Conservation (phyloP, 2,329 filamentous ascomycete species). For the Scedosporium boydii region DNA sequence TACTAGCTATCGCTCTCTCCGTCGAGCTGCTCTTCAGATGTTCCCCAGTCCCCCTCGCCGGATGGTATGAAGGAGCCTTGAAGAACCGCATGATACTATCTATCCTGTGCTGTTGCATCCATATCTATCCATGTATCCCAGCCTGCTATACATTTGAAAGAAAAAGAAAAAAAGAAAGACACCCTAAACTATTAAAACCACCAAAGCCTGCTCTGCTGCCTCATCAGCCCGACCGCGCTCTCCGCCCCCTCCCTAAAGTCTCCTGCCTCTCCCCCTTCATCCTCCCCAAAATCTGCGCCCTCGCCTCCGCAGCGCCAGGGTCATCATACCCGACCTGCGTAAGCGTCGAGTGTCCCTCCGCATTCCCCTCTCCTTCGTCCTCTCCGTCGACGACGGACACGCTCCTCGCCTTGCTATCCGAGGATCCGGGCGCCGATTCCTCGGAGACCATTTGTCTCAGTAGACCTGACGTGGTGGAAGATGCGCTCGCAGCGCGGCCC, state of each 20-base stretch:
- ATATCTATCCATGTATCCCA: not conserved
- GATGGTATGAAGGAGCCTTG: too few relatives aligned
- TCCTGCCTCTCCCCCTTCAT: not conserved
- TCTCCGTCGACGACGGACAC: conserved; percentile 7
- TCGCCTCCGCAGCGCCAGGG: conserved; percentile 27
- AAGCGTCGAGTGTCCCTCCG: conserved; percentile 25
- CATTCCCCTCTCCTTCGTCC: conserved; percentile 16
- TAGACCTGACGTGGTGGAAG: conserved; percentile 19
- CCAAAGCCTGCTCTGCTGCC: not conserved
- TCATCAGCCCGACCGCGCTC: conserved; percentile 1
- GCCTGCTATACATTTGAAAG: not conserved
- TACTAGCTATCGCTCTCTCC: too few relatives aligned
- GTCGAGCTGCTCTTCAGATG: too few relatives aligned
- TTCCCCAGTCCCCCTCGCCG: too few relatives aligned
- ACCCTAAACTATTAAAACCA: not conserved
- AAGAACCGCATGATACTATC: too few relatives aligned
- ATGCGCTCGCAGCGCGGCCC: conserved; percentile 49
- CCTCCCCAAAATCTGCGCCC: conserved; percentile 1
- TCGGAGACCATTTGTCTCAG: not conserved
- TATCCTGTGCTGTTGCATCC: not conserved
- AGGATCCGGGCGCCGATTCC: not conserved
- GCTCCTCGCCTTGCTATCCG: conserved; percentile 8
- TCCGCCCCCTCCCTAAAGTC: not conserved
- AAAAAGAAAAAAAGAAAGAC: not conserved
- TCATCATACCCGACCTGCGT: conserved; percentile 48